phyloP scores from a whole-genome alignment of 805 yeast species.

The Candida boleticola region DNA sequence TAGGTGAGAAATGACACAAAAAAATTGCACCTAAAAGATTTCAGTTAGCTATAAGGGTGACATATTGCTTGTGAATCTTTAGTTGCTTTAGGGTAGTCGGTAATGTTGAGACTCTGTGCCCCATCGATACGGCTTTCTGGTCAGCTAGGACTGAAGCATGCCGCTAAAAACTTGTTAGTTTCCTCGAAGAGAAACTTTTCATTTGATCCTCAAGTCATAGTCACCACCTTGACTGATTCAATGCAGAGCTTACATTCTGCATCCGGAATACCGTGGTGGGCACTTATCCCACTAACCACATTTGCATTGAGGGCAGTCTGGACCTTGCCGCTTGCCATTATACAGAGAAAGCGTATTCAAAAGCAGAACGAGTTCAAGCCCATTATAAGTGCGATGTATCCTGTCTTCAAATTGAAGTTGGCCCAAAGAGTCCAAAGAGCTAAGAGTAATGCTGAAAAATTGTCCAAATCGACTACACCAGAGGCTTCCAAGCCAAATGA shows the following conservation, averaged over 20 bases:
- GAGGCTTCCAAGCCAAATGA: neutral
- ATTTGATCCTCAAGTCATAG: constrained; percentile 30
- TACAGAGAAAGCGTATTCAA: constrained; percentile 65
- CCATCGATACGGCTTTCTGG: too few species aligned
- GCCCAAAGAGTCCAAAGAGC: constrained; percentile 47
- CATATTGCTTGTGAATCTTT: too few species aligned
- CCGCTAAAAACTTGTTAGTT: too few species aligned
- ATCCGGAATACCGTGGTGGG: constrained; percentile 81
- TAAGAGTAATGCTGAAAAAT: constrained; percentile 17
- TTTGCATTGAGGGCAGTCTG: constrained; percentile 59
- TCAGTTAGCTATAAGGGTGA: too few species aligned
- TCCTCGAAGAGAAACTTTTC: constrained; percentile 19
- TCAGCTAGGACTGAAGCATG: too few species aligned
- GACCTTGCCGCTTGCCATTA: constrained; percentile 76
- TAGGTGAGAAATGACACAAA: too few species aligned
- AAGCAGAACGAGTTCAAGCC: constrained; percentile 74
- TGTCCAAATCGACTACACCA: constrained; percentile 5
- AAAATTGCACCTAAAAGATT: too few species aligned
- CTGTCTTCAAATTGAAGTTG: constrained; percentile 60
- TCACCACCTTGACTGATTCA: constrained; percentile 32
- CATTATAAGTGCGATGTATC: constrained; percentile 68
- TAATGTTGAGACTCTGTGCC: too few species aligned
- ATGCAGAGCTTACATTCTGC: constrained; percentile 49
- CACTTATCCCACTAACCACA: constrained; percentile 72
- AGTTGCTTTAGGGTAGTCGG: too few species aligned